A percentile compares a stretch with the other conserved stretches of the same genome.
Evolutionary conservation across 345 rosid species (phyloP).

Genomic region (Cardamine chenopodiifolia): DNA sequence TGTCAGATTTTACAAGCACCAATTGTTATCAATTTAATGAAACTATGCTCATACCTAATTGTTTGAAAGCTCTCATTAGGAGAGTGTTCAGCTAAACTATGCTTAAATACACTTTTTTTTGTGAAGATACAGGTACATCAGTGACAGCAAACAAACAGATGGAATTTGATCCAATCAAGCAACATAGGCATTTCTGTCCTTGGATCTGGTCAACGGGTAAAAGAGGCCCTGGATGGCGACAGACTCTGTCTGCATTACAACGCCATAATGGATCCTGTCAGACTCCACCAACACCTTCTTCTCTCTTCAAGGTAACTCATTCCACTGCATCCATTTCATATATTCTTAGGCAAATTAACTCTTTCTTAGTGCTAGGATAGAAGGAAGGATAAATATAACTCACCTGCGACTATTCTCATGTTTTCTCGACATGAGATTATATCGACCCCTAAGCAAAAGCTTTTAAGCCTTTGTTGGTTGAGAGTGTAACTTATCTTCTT

Average conservation of each 20-base stretch:
- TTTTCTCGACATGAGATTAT: conserved; percentile 12
- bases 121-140: conserved; percentile 46
- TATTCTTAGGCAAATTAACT: background rate
- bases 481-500: background rate
- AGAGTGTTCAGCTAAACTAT: conserved; percentile 10
- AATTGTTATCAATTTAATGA: background rate
- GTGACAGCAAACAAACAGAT: conserved; percentile 47
- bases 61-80: background rate
- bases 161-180: conserved; percentile 90
- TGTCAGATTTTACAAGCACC: no score
- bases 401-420: background rate
- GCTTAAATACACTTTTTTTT: background rate
- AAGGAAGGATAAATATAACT: conserved; percentile 9
- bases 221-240: conserved; percentile 80
- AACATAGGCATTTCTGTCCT: conserved; percentile 93
- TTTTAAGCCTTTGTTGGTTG: background rate
- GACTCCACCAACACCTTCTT: conserved; percentile 49
- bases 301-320: conserved; percentile 64
- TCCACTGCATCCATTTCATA: background rate
- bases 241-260: conserved; percentile 70
- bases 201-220: conserved; percentile 73
- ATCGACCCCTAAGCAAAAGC: background rate
- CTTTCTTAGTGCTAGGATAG: background rate
- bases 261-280: conserved; percentile 49
- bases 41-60: background rate